These are phyloP conservation scores for Aspergillus mulundensis DNA, from an alignment of 495 filamentous ascomycete genomes.

Conservation along the genomic window DNA sequence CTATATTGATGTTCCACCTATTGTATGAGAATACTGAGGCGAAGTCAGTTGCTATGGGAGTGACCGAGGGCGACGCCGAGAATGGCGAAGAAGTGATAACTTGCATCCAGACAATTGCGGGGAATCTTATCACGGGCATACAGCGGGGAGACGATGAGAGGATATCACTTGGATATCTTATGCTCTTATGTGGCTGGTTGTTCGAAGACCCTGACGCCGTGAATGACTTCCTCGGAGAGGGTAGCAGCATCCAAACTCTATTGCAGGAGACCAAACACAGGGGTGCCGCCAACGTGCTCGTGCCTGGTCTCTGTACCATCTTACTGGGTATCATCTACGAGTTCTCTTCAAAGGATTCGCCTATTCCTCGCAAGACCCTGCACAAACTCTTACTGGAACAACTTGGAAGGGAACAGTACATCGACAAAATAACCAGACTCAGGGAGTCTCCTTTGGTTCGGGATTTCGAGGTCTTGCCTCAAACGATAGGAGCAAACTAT, in stretches of 20 bases:
- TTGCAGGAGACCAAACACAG: slow-evolving; percentile 68
- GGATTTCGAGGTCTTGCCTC: slow-evolving; percentile 84
- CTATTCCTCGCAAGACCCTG: slow-evolving; percentile 76
- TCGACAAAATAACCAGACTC: slow-evolving; percentile 76
- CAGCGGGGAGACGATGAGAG: slow-evolving; percentile 76
- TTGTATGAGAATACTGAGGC: slow-evolving; percentile 75
- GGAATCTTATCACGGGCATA: slow-evolving; percentile 72
- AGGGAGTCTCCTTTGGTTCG: slow-evolving; percentile 78
- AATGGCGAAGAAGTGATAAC: slow-evolving; percentile 94
- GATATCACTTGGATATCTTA: slow-evolving; percentile 79
- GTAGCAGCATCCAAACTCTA: slow-evolving; percentile 83
- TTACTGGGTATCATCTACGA: slow-evolving; percentile 90
- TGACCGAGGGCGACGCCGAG: slow-evolving; percentile 85
- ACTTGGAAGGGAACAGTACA: slow-evolving; percentile 83
- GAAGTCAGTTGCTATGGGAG: slow-evolving; percentile 72
- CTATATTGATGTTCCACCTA: slow-evolving; percentile 86
- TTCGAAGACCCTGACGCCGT: slow-evolving; percentile 90
- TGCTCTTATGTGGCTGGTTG: slow-evolving; percentile 89
- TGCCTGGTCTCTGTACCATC: slow-evolving; percentile 78
- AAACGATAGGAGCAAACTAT: slow-evolving; percentile 53
- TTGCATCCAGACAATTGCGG: slow-evolving; percentile 80
- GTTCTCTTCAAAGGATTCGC: slow-evolving; percentile 95
- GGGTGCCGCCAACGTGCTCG: slow-evolving; percentile 53
- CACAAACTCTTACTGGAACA: slow-evolving; percentile 75
- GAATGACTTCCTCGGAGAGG: slow-evolving; percentile 92